Conservation (phyloP, 2,329 filamentous ascomycete species). For the Aspergillus ruber region DNA sequence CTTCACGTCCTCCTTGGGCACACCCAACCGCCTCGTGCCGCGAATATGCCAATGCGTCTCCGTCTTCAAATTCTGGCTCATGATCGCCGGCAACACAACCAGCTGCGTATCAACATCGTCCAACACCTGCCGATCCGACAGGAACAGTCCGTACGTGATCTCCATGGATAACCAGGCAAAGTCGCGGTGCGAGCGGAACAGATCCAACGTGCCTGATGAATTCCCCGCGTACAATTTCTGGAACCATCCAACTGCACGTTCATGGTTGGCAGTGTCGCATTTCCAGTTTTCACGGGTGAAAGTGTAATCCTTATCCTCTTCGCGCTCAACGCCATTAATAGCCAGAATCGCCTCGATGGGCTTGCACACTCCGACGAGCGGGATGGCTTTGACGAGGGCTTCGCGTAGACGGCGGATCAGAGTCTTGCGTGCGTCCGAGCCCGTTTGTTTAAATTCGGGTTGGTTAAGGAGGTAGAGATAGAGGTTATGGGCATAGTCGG, state of each 20-base stretch:
- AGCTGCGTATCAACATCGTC: slow-evolving; percentile 40
- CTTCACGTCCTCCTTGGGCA: slow-evolving; percentile 36
- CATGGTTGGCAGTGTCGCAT: slow-evolving; percentile 49
- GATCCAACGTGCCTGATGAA: slow-evolving; percentile 24
- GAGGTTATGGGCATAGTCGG: slow-evolving; percentile 47
- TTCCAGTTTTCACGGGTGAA: slow-evolving; percentile 53
- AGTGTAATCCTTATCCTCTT: slow-evolving; percentile 53
- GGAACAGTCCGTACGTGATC: slow-evolving; percentile 58
- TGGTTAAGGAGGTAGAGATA: slow-evolving; percentile 51
- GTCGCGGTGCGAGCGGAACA: slow-evolving; percentile 27
- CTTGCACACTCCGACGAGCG: slow-evolving; percentile 57
- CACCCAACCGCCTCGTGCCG: slow-evolving; percentile 35
- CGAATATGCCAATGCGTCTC: slow-evolving; percentile 43
- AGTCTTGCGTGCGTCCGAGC: slow-evolving; percentile 24
- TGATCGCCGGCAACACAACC: slow-evolving; percentile 39
- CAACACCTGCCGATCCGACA: slow-evolving; percentile 37
- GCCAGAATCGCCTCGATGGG: slow-evolving; percentile 55
- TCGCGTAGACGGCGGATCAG: slow-evolving; percentile 45
- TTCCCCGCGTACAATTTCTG: slow-evolving; percentile 52
- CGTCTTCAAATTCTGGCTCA: slow-evolving; percentile 38
- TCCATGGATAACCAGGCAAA: slow-evolving; percentile 71
- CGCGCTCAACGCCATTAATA: slow-evolving; percentile 47
- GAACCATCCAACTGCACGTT: slow-evolving; percentile 52
- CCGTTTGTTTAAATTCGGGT: slow-evolving; percentile 31
- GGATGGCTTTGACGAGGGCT: slow-evolving; percentile 53